Evolutionary conservation across 129 eudicot species (phyloP).

Genomic region (Solidago caesia): DNA sequence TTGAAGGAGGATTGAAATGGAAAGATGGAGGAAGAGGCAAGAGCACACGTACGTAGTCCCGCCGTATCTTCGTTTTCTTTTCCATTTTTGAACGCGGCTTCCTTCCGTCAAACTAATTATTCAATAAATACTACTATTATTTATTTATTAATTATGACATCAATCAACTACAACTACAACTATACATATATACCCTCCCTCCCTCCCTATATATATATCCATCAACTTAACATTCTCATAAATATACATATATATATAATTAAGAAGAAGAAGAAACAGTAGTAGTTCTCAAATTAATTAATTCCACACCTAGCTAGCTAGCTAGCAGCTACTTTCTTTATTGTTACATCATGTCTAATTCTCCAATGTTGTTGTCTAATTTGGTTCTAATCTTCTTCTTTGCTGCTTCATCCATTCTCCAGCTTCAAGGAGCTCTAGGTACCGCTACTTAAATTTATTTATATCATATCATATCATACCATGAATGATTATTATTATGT

Average conservation of each 20-base stretch:
- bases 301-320: too few species aligned
- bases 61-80: slow-evolving; percentile 31
- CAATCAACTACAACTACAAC: too few species aligned
- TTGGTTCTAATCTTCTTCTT: slow-evolving; percentile 41
- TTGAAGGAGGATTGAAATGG: too few species aligned
- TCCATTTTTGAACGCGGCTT: slow-evolving; percentile 29
- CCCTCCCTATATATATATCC: not conserved
- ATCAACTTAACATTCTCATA: not conserved
- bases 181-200: not conserved
- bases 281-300: too few species aligned
- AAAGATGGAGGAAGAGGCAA: too few species aligned
- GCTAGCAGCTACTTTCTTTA: not conserved
- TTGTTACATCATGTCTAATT: slow-evolving; percentile 25
- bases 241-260: not conserved
- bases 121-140: not conserved
- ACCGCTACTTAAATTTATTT: not conserved
- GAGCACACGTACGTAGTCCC: slow-evolving; percentile 13
- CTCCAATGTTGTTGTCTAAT: slow-evolving; percentile 30
- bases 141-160: not conserved
- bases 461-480: too few species aligned
- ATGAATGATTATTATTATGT: not conserved
- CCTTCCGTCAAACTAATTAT: slow-evolving; percentile 24
- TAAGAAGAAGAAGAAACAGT: too few species aligned
- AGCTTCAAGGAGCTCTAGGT: slow-evolving; percentile 55
- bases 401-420: slow-evolving; percentile 33